phyloP scores from a whole-genome alignment of 2,329 filamentous ascomycete genomes.

The Botrytis aclada region DNA sequence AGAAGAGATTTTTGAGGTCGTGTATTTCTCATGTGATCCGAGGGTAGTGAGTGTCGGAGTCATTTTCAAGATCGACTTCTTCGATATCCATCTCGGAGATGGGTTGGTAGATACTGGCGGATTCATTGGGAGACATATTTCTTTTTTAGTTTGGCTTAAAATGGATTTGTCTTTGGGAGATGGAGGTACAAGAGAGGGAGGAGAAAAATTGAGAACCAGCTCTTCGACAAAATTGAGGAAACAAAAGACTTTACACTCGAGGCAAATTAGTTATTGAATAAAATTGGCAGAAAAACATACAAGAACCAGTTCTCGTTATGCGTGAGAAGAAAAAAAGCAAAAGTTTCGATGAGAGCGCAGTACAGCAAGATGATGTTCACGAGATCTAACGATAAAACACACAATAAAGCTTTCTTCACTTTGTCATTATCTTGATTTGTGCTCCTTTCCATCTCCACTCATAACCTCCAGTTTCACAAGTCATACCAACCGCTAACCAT shows the following conservation, averaged over 20 bases:
- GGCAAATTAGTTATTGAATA: not conserved
- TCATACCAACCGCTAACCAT: not conserved
- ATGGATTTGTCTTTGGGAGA: not conserved
- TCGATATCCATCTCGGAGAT: slow-evolving; percentile 15
- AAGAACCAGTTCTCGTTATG: not conserved
- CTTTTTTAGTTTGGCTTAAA: not conserved
- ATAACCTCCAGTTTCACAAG: not conserved
- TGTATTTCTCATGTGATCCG: slow-evolving; percentile 20
- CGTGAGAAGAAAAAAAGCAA: not conserved
- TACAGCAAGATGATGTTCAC: not conserved
- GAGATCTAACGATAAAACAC: not conserved
- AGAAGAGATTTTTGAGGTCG: not conserved
- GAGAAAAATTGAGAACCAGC: not conserved
- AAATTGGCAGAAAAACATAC: not conserved
- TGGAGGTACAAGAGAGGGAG: not conserved
- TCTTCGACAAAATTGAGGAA: not conserved
- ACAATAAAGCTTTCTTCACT: not conserved
- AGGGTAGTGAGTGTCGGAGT: slow-evolving; percentile 34
- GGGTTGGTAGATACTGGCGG: not conserved
- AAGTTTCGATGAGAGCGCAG: not conserved
- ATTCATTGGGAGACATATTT: not conserved
- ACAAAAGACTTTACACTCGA: not conserved
- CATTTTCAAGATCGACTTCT: slow-evolving; percentile 27
- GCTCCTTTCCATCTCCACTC: not conserved
- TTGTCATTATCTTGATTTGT: not conserved